These are phyloP conservation scores for Pseudogymnoascus sp. DNA, from an alignment of 2,329 filamentous ascomycete species.

Conservation along the genomic window DNA sequence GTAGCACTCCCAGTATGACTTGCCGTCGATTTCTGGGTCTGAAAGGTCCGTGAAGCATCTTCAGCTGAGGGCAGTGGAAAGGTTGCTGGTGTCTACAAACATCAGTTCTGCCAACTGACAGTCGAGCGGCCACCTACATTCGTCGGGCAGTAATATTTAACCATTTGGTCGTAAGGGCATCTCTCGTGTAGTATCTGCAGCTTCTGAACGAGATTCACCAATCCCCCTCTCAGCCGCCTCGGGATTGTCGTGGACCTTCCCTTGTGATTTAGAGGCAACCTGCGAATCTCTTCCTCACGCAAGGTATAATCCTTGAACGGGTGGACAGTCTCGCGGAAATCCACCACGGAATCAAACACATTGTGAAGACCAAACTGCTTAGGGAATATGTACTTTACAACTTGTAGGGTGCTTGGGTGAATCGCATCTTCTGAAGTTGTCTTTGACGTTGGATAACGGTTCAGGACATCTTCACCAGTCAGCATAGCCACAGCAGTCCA, in stretches of 20 bases:
- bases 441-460: conserved; percentile 46
- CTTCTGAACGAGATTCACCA: conserved; percentile 52
- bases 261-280: conserved; percentile 15
- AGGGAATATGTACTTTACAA: conserved; percentile 92
- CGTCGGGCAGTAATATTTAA: conserved; percentile 72
- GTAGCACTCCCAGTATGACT: conserved; percentile 14
- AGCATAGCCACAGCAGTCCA: conserved; percentile 19
- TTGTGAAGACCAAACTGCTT: conserved; percentile 86
- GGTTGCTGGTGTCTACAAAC: neutral
- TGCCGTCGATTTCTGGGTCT: conserved; percentile 9
- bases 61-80: neutral
- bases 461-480: conserved; percentile 61
- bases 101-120: neutral
- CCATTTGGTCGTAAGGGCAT: conserved; percentile 72
- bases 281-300: conserved; percentile 70
- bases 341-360: conserved; percentile 68
- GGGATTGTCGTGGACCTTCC: conserved; percentile 38
- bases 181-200: conserved; percentile 63
- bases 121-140: conserved; percentile 29
- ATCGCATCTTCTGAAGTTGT: conserved; percentile 18
- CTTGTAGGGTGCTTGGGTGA: conserved; percentile 53
- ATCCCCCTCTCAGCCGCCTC: conserved; percentile 59
- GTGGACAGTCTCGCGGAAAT: conserved; percentile 59
- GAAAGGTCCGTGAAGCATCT: conserved; percentile 1
- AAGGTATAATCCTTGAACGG: conserved; percentile 77